Base-by-base conservation (phyloP, 345 rosid genomes). In the Chamaenerion angustifolium region DNA sequence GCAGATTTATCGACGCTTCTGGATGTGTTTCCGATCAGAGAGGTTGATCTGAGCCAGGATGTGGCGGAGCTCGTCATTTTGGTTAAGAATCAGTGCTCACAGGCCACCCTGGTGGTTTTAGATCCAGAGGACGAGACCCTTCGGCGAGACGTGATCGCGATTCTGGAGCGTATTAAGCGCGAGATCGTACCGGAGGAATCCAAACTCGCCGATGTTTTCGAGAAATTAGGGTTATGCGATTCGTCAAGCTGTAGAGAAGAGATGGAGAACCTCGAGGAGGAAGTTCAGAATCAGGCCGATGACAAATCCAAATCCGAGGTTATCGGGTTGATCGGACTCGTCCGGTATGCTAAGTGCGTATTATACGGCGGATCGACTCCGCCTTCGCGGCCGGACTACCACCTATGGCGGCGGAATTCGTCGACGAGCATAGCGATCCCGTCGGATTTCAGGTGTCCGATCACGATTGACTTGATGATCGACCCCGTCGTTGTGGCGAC, bases 401-500 rank as follows among this genome's bases (percentile, higher is more conserved):
- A 66, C 0, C 57, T 65, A 10, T 74, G 69, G n/a, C 61, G 58
- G 13, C 57, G 65, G 41, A 66, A 57, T 18, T 56, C 76, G 6
- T 19, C 48, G 10, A 56, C 81, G 10, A 78, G 76, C 35, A 50
- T 58, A 0, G 74, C 62, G n/a, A 43, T 79, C 8, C 96, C 95
- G 11, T 49, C 67, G 12, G 96, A 83, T 43, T 83, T 90, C 52
- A 76, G 89, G 37, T 90, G 98, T 4, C 98, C 96, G 18, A 81
- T 90, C 25, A 83, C 80, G 44, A 61, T 90, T 0, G 96, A 90
- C 63, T 56, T 90, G 17, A 86, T 90, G 96, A 68, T 77, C 53
- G 82, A 90, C 45, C 96, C 98, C 0, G 98, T 86, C 8, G 95
- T 81, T 1, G 78, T 80, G 48, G 78, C 89, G 0, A 83, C 96